phyloP scores from a whole-genome alignment of 176 grass and related monocot genomes.

The Poa pratensis region DNA sequence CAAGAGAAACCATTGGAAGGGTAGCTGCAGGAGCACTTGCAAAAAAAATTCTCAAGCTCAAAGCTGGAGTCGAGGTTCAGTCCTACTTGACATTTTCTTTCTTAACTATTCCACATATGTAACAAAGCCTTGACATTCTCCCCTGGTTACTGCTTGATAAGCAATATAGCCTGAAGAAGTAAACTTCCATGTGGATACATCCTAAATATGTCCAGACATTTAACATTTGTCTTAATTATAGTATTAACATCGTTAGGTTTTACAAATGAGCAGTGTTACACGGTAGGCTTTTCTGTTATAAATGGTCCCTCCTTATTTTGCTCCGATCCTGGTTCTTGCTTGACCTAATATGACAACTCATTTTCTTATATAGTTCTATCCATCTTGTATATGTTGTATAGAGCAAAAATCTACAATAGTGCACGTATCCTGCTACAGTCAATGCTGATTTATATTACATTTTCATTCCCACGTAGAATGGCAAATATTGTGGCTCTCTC shows the following conservation, averaged over 20 bases:
- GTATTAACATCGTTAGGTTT: not conserved
- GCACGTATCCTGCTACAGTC: not conserved
- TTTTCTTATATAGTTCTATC: conserved; percentile 1
- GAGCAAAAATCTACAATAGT: not conserved
- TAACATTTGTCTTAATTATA: not conserved
- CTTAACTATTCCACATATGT: conserved; percentile 4
- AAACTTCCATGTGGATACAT: too few species aligned
- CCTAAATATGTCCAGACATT: not conserved
- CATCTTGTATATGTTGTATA: not conserved
- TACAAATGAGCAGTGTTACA: conserved; percentile 20
- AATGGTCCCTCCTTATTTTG: not conserved
- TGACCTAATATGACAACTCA: conserved; percentile 24
- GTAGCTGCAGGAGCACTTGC: conserved; percentile 94
- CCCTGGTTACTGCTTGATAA: too few species aligned
- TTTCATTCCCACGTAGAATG: conserved; percentile 32
- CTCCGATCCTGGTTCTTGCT: conserved; percentile 20
- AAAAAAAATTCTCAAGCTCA: conserved; percentile 95
- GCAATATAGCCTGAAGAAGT: too few species aligned
- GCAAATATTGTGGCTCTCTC: not conserved
- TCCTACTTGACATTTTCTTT: conserved; percentile 4
- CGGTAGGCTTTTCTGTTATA: not conserved
- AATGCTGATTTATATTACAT: conserved; percentile 5
- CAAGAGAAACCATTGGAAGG: conserved; percentile 99
- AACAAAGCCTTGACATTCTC: not conserved
- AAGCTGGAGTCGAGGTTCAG: conserved; percentile 60